Base-by-base conservation (phyloP, 2,329 filamentous ascomycete genomes). In the Aspergillus luchuensis region DNA sequence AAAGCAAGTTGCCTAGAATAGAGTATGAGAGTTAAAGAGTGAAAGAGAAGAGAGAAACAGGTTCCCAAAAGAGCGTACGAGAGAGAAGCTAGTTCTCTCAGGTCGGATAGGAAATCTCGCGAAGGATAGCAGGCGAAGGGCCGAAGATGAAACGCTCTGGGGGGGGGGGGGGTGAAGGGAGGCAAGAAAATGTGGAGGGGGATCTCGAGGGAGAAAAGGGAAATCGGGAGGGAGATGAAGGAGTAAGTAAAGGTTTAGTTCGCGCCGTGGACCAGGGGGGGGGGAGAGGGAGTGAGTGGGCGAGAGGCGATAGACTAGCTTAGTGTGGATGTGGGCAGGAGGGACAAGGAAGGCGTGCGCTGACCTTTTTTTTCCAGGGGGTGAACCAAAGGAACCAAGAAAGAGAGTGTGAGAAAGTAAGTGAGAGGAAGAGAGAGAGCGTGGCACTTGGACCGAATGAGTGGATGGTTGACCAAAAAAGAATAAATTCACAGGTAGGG, bases 61-160 rank as follows among this genome's bases (percentile, higher is more conserved):
- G 63, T 69, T 74, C 72, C 72, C 72, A 64, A 74, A 78, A 61
- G 77, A 78, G 69, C 60, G 76, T 78, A 68, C 63, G 68, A 71
- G 74, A 77, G 75, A 76, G 73, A 71, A 63, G 67, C 63, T 62
- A 69, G 69, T 72, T 45, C 74, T 65, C 72, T 76, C 75, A 69
- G 74, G 76, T 78, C 72, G 72, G 74, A 75, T 68, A 68, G 71
- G 72, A 77, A 75, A 71, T 69, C 72, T 72, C 70, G 62, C 67
- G 50, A 60, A 50, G 63, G 60, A 63, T 58, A 58, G 65, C 66
- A 68, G 67, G 69, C 66, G 63, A 63, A 64, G 67, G 41, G 63
- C 49, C 53, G 45, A 58, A 55, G 52, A 67, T 59, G 56, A 60
- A 66, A 55, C 60, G 59, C 61, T 66, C 63, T 58, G 61, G 59